Evolutionary conservation across 495 filamentous ascomycete species (phyloP).

Genomic region (Lasiosphaeria hispida): DNA sequence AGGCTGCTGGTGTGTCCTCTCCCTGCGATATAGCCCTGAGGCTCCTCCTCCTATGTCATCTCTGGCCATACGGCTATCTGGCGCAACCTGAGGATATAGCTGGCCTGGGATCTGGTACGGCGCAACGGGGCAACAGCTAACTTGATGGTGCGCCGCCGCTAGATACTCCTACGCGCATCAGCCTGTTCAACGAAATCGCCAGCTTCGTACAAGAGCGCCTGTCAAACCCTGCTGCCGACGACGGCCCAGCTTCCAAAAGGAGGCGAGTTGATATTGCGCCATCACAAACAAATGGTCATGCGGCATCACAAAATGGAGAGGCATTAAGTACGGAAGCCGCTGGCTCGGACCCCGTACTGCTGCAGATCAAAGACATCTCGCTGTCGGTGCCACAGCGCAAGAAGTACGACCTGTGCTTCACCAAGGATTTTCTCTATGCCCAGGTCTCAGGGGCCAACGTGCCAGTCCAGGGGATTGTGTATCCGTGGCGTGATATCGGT

Average conservation of each 20-base stretch:
- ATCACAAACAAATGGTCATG: constrained; percentile 19
- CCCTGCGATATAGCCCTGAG: neutral
- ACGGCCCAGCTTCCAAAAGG: constrained; percentile 46
- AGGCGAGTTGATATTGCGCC: constrained; percentile 48
- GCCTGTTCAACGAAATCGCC: constrained; percentile 55
- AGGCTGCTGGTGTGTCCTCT: constrained; percentile 40
- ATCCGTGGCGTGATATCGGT: constrained; percentile 72
- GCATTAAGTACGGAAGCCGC: constrained; percentile 29
- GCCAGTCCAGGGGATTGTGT: constrained; percentile 66
- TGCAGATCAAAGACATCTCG: constrained; percentile 70
- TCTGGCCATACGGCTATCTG: too few species aligned
- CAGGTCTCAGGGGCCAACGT: constrained; percentile 60
- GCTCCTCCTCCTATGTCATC: too few species aligned
- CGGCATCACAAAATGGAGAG: constrained; percentile 3
- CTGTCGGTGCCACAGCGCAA: constrained; percentile 83
- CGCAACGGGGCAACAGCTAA: constrained; percentile 6
- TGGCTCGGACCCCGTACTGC: constrained; percentile 47
- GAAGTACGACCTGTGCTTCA: constrained; percentile 81
- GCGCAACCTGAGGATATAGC: too few species aligned
- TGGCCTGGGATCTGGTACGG: too few species aligned
- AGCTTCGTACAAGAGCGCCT: constrained; percentile 44
- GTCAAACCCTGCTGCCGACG: constrained; percentile 22
- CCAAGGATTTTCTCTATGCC: constrained; percentile 63
- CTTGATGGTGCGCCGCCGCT: neutral
- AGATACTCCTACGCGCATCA: constrained; percentile 45